phyloP scores from a whole-genome alignment of 495 filamentous ascomycete species.

The Penicillium taxi region DNA sequence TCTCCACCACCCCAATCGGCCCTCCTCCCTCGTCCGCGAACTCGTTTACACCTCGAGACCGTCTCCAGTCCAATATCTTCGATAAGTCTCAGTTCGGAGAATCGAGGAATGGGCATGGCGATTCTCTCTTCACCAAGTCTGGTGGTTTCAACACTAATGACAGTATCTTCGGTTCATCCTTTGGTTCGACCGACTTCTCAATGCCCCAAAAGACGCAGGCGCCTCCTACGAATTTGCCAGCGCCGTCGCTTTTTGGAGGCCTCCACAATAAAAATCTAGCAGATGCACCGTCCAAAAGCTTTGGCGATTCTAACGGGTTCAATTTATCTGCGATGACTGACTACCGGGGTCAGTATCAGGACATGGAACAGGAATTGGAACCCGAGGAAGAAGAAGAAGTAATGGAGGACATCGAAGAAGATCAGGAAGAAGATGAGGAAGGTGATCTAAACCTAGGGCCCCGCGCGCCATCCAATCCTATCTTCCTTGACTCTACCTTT shows the following conservation, averaged over 20 bases:
- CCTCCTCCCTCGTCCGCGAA: slow-evolving; percentile 59
- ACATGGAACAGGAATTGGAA: slow-evolving; percentile 27
- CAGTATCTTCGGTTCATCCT: slow-evolving; percentile 38
- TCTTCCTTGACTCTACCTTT: slow-evolving; percentile 30
- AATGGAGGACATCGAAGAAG: slow-evolving; percentile 18
- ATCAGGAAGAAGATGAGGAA: slow-evolving; percentile 23
- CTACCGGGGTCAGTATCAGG: slow-evolving; percentile 28
- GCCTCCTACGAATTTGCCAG: slow-evolving; percentile 13
- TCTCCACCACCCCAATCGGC: slow-evolving; percentile 72
- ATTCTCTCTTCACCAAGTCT: slow-evolving; percentile 36
- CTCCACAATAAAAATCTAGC: slow-evolving; percentile 34
- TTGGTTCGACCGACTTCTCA: slow-evolving; percentile 30
- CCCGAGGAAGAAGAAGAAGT: slow-evolving; percentile 15
- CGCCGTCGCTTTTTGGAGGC: slow-evolving; percentile 28
- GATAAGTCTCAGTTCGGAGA: slow-evolving; percentile 55
- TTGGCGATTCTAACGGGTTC: slow-evolving; percentile 24
- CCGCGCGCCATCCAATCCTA: slow-evolving; percentile 14
- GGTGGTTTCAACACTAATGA: slow-evolving; percentile 35
- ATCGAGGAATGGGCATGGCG: slow-evolving; percentile 28
- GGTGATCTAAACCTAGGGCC: slow-evolving; percentile 20
- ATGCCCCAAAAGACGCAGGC: slow-evolving; percentile 26
- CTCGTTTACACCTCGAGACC: slow-evolving; percentile 69
- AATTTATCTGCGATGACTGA: slow-evolving; percentile 27
- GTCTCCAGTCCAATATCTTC: slow-evolving; percentile 54
- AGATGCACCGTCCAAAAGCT: slow-evolving; percentile 23